Conservation (phyloP, 768 basidiomycete genomes). For the Phaeotremella skinneri region DNA sequence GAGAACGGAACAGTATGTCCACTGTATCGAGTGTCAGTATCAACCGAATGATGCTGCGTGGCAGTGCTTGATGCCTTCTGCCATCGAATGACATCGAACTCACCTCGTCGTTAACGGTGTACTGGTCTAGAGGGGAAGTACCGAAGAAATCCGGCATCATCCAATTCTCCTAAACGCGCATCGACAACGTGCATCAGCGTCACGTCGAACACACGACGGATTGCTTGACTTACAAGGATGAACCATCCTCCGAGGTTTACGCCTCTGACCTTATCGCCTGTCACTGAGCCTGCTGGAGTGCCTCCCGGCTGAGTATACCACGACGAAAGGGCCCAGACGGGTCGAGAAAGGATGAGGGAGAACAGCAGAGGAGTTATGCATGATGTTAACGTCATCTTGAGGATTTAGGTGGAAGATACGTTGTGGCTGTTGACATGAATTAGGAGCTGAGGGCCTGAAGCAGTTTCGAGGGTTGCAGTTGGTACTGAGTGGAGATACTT, state of each 20-base stretch:
- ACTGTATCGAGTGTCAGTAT: slow-evolving; percentile 20
- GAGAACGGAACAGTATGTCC: slow-evolving; percentile 32
- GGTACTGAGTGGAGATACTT: no score
- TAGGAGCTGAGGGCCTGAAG: no score
- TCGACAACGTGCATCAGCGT: neutral
- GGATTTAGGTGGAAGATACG: neutral
- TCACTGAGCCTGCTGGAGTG: slow-evolving; percentile 26
- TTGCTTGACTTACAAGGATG: slow-evolving; percentile 24
- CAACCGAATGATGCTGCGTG: slow-evolving; percentile 7
- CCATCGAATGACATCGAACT: neutral
- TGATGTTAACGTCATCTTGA: neutral
- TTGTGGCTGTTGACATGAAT: neutral
- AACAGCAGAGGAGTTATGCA: neutral
- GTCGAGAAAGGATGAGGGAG: neutral
- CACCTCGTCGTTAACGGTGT: slow-evolving; percentile 30
- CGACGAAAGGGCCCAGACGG: slow-evolving; percentile 19
- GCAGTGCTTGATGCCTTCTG: no score
- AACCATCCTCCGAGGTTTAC: slow-evolving; percentile 46
- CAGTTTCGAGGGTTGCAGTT: no score
- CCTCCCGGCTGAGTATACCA: slow-evolving; percentile 42
- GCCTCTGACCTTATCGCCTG: slow-evolving; percentile 38
- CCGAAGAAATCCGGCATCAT: slow-evolving; percentile 42
- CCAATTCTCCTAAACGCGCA: slow-evolving; percentile 39
- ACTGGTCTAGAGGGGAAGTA: slow-evolving; percentile 18
- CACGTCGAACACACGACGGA: neutral